Evolutionary conservation across 257 asterid genomes (phyloP).

Genomic region (Solanum pinnatisectum): DNA sequence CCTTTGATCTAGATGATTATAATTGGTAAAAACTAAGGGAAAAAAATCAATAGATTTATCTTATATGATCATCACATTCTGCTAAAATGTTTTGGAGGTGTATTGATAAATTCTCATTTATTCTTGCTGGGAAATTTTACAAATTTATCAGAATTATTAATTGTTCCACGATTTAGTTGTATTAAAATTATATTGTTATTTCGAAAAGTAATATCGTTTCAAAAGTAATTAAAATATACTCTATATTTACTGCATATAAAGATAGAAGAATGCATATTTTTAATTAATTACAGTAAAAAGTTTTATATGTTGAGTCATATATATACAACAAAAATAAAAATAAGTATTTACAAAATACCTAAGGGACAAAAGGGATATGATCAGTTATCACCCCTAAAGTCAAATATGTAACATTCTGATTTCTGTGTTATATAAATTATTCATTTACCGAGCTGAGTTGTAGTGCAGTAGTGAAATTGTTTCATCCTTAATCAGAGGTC

Average conservation of each 20-base stretch:
- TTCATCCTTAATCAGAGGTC: too few species aligned
- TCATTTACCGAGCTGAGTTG: too few species aligned
- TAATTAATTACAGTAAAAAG: too few species aligned
- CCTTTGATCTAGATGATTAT: background rate
- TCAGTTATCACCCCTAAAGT: too few species aligned
- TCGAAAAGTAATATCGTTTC: background rate
- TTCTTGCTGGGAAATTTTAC: background rate
- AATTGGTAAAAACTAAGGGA: background rate
- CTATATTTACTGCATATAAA: background rate
- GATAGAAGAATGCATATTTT: too few species aligned
- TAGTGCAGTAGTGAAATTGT: rapidly evolving
- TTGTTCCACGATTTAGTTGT: background rate
- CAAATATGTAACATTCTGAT: too few species aligned
- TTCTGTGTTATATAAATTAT: too few species aligned
- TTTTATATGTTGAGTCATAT: background rate
- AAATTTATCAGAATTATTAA: background rate
- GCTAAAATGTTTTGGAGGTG: background rate
- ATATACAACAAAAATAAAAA: too few species aligned
- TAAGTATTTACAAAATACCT: too few species aligned
- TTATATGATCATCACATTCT: background rate
- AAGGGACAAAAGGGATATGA: background rate
- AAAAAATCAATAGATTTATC: too few species aligned
- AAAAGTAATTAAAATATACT: too few species aligned
- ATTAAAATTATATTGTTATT: background rate
- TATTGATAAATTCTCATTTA: background rate